Evolutionary conservation across 305 asterid species (phyloP), one percentile per base, ranked within the genome.

Genomic region (Fraxinus nigra): DNA sequence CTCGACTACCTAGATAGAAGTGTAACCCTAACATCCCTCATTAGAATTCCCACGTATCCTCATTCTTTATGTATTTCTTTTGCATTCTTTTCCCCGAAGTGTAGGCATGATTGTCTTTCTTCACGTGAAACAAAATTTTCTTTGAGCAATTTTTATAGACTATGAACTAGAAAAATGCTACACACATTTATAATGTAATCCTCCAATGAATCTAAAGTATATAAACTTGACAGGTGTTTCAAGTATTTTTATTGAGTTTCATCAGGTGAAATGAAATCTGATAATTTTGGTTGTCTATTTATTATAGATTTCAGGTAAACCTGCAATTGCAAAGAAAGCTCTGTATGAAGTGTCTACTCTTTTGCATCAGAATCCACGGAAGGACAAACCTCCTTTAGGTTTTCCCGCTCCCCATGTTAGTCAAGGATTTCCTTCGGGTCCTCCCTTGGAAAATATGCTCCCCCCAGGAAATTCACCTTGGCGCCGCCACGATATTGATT

Each of bases 331-430:
- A 79, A 91, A 84, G 87, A 91, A 88, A 87, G 92, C 94, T 79
- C 86, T 93, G 78, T 90, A 87, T 86, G 92, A 91, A 91, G 87
- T 93, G 82, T 91, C 98, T 72, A 92, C 95, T 82, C 89, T 91
- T 75, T 80, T 94, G 88, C 98, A 94, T 83, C 91, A 84, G 84
- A 93, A 92, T 88, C 92, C 97, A 61, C 89, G 91, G 79, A 94
- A 90, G 83, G 98, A 93, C 81, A 90, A 87, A 72, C 90, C 91
- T 82, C 89, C 93, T 78, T 80, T 72, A 77, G 90, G 88, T 86
- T 85, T 83, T 77, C 87, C 91, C 5, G 32, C 80, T 70, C 80
- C 86, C 75, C 83, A 83, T 83, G 85, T 88, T 76, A 78, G 85
- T 85, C 92, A 87, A 80, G 91, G 85, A 75, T 87, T 84, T 75